A percentile compares a stretch with the other conserved stretches of the same genome.
These are phyloP conservation scores for Termitomyces sp. DNA, from an alignment of 768 basidiomycete genomes.

Conservation along the genomic window DNA sequence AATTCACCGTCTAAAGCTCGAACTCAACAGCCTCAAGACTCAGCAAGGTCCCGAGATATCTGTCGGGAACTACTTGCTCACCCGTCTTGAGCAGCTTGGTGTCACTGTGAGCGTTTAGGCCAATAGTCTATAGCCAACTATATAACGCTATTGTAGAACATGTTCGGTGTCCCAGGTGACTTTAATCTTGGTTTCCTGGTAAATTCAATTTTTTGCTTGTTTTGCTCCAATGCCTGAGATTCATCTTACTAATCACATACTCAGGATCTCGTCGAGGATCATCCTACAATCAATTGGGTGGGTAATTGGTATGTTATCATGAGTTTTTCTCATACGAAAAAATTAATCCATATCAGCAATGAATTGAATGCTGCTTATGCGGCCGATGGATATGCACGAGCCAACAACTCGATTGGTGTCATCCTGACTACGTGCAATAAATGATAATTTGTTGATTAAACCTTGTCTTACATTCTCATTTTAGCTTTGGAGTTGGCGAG, in stretches of 20 bases:
- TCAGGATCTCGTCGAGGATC: too few species aligned
- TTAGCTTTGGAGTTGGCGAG: constrained; percentile 90
- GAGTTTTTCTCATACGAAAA: not conserved
- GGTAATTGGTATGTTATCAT: constrained; percentile 60
- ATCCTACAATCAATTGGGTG: too few species aligned
- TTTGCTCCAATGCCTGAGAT: too few species aligned
- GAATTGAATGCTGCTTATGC: constrained; percentile 88
- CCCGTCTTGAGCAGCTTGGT: constrained; percentile 52
- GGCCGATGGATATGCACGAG: constrained; percentile 90
- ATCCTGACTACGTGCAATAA: constrained; percentile 77
- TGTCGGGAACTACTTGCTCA: constrained; percentile 49
- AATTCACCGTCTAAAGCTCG: constrained; percentile 6
- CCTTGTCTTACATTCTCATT: too few species aligned
- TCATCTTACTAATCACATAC: too few species aligned
- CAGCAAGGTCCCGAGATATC: constrained; percentile 28
- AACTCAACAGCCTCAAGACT: constrained; percentile 30
- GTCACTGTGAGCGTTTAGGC: constrained; percentile 41
- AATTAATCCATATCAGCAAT: constrained; percentile 39
- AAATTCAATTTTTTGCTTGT: too few species aligned
- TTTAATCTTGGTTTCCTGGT: constrained; percentile 82
- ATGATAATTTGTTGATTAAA: too few species aligned
- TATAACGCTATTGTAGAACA: constrained; percentile 35
- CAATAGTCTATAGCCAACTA: not conserved
- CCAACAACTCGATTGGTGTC: constrained; percentile 73
- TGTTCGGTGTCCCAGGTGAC: too few species aligned